Base-by-base conservation (phyloP, 164 flowering plant species). In the Aristolochia californica region DNA sequence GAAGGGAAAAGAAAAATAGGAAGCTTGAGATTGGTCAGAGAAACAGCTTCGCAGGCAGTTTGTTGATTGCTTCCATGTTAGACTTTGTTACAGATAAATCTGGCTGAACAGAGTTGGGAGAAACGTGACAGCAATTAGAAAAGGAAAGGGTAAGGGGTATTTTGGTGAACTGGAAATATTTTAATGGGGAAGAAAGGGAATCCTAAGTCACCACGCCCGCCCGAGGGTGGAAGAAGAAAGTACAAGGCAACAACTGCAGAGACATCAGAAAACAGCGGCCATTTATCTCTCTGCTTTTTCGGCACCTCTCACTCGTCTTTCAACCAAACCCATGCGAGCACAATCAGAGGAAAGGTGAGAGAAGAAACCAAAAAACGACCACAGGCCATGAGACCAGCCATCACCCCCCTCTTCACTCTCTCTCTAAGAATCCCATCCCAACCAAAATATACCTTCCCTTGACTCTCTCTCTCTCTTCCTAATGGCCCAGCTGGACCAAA, bases 401-500 rank as follows among this genome's bases (percentile, higher is more conserved):
- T 50, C 53, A n/a, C n/a, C n/a, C n/a, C n/a, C n/a, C n/a, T n/a
- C n/a, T n/a, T n/a, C 22, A 60, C 34, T 60, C 57, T 66, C 56
- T 58, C 40, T 40, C 25, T 45, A 16, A 14, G 54, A 58, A 25
- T 59, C 38, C 44, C 59, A 38, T 22, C 50, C 56, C 40, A 53
- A 28, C 16, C 56, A 25, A 54, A 51, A 11, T 43, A 24, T 28
- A 22, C 22, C 45, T 24, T 27, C 48, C 26, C 45, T 25, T 59
- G 12, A 18, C n/a, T n/a, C n/a, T n/a, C 60, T 43, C 59, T 43
- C 48, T 43, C 59, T 54, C 62, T 57, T 64, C 64, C 62, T 70
- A 64, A 70, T 76, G 83, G 75, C 82, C 80, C 80, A 78, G 75
- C 75, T 72, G 78, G 73, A 74, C 80, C 74, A 74, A 70, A 74